Evolutionary conservation across 129 eudicot species (phyloP).

Genomic region (Erigeron canadensis): DNA sequence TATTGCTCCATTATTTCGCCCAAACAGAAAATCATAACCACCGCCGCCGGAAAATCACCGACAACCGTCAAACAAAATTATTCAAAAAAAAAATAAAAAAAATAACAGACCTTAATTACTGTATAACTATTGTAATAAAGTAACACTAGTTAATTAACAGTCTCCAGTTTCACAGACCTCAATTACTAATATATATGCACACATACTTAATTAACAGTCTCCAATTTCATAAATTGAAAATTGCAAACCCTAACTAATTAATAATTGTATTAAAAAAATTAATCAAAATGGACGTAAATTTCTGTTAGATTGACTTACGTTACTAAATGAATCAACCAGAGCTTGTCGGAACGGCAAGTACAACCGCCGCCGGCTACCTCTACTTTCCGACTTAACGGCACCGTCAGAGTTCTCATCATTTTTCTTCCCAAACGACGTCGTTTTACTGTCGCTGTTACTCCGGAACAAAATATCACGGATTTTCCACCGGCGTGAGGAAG

Average conservation of each 20-base stretch:
- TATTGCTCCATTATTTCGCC: slow-evolving; percentile 32
- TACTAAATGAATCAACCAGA: slow-evolving; percentile 44
- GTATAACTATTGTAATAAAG: too few species aligned
- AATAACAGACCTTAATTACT: neutral
- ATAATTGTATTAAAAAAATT: neutral
- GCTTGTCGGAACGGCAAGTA: slow-evolving; percentile 51
- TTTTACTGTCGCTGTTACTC: slow-evolving; percentile 60
- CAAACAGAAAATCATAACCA: neutral
- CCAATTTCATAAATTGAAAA: slow-evolving; percentile 13
- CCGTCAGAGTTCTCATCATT: slow-evolving; percentile 16
- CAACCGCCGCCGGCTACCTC: slow-evolving; percentile 35
- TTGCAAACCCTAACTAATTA: slow-evolving; percentile 12
- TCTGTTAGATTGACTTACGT: slow-evolving; percentile 45
- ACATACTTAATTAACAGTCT: slow-evolving; percentile 1
- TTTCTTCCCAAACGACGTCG: slow-evolving; percentile 25
- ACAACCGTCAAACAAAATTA: slow-evolving; percentile 1
- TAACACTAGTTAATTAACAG: neutral
- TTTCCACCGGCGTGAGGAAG: slow-evolving; percentile 68
- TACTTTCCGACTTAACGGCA: slow-evolving; percentile 12
- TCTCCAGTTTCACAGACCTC: slow-evolving; percentile 17
- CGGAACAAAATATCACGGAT: slow-evolving; percentile 45
- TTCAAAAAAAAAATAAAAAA: slow-evolving; percentile 1
- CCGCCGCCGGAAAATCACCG: slow-evolving; percentile 18
- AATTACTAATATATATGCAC: too few species aligned
- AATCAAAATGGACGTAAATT: slow-evolving; percentile 39